A percentile compares a stretch with the other conserved stretches of the same genome.
Evolutionary conservation across 352 stramenopile species (phyloP).

Genomic region (Phytopythium oedochilum): DNA sequence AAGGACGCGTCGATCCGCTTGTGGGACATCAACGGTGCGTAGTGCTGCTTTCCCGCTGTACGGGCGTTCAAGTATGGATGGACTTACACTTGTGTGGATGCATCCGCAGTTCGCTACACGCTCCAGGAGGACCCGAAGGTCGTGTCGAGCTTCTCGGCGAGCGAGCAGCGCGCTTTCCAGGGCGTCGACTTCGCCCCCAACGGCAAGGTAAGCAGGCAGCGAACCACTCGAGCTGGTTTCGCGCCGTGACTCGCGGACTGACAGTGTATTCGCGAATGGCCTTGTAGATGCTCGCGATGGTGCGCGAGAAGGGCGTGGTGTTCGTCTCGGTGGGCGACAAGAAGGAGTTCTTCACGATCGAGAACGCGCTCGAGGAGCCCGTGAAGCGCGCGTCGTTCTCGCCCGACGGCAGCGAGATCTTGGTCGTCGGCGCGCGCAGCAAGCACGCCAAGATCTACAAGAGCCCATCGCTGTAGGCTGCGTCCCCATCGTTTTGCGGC

Average conservation of each 20-base stretch:
- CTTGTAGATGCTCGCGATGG: conserved; percentile 48
- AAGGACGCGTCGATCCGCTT: conserved; percentile 73
- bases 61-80: too few species aligned
- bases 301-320: conserved; percentile 44
- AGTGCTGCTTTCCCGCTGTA: too few species aligned
- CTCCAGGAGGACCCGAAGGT: conserved; percentile 75
- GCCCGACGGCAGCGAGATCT: conserved; percentile 49
- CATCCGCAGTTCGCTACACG: conserved; percentile 60
- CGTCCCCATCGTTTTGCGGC: too few species aligned
- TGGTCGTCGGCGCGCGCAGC: conserved; percentile 57
- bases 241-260: too few species aligned
- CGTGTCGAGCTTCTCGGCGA: conserved; percentile 54
- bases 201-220: conserved; percentile 38
- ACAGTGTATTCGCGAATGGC: too few species aligned
- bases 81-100: neutral
- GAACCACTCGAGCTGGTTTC: neutral
- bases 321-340: conserved; percentile 53
- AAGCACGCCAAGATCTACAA: conserved; percentile 77
- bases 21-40: conserved; percentile 78
- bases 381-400: conserved; percentile 67
- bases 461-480: conserved; percentile 28
- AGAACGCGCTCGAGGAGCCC: conserved; percentile 52
- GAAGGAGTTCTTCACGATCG: conserved; percentile 41
- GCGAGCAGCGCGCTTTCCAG: conserved; percentile 46
- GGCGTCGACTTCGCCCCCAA: conserved; percentile 59